These are phyloP conservation scores for Mycosphaerelloides madeirae DNA, from an alignment of 2,329 filamentous ascomycete genomes.

Conservation along the genomic window DNA sequence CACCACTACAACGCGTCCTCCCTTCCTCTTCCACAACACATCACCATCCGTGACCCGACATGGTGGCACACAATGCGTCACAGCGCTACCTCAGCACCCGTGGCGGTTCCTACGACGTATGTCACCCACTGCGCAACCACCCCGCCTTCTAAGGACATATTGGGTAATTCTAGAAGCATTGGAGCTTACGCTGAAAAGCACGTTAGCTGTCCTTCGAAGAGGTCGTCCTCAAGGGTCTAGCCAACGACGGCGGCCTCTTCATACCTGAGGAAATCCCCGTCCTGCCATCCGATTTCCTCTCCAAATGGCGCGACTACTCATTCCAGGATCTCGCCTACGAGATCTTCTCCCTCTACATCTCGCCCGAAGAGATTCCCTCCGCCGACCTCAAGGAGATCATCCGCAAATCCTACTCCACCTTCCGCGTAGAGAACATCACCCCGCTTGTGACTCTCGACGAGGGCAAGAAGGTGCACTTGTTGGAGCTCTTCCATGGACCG, in stretches of 20 bases:
- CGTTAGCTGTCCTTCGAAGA: constrained; percentile 79
- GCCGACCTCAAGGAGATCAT: constrained; percentile 80
- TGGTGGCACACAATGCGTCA: constrained; percentile 45
- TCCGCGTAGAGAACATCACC: constrained; percentile 72
- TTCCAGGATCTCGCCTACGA: constrained; percentile 79
- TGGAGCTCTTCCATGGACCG: constrained; percentile 95
- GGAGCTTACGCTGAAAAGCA: constrained; percentile 30
- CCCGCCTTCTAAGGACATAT: neutral
- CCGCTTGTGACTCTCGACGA: constrained; percentile 73
- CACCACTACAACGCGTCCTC: no score
- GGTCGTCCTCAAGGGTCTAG: constrained; percentile 83
- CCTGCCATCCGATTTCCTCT: constrained; percentile 59
- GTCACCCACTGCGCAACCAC: constrained; percentile 21
- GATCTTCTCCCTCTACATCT: constrained; percentile 85
- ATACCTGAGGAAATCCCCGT: constrained; percentile 77
- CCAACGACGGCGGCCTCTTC: constrained; percentile 81
- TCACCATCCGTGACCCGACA: no score
- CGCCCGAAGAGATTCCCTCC: constrained; percentile 71
- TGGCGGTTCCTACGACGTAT: constrained; percentile 59
- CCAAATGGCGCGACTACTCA: constrained; percentile 68
- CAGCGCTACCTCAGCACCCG: constrained; percentile 60
- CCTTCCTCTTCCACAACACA: no score
- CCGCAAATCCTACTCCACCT: constrained; percentile 79
- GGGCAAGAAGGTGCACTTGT: constrained; percentile 68
- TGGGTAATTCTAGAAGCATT: constrained; percentile 7